Base-by-base conservation (phyloP, 495 filamentous ascomycete genomes). In the Tuber melanosporum region DNA sequence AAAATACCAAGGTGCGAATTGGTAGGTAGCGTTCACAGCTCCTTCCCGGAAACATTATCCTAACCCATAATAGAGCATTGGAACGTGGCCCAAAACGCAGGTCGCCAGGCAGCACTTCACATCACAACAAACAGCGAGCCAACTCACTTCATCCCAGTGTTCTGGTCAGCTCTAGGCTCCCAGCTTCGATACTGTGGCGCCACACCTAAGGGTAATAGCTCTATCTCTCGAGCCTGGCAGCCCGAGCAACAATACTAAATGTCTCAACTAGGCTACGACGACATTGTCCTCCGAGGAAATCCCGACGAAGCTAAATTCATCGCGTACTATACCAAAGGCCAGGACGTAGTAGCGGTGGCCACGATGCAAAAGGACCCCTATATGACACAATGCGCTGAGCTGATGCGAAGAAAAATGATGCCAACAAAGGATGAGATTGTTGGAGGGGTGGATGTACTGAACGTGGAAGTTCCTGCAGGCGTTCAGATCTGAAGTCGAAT, bases 81-180 rank as follows among this genome's bases (percentile, higher is more conserved):
- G 95, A 94, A 98, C 84, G 95, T 99, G 3, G 95, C 95, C 4
- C 95, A 98, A 85, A 98, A 98, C 79, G 86, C 91, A 7, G 95
- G 95, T 7, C 91, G 95, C 26, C 86, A 87, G 39, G 95, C 90
- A 9, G 95, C 93, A 7, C 85, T 86, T 74, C 87, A 92, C 76
- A 97, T 99, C 75, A 87, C 88, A 49, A 88, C 91, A 76, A 83
- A 85, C 79, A 80, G 87, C 19, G 86, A 85, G 80, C 87, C 91
- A 0, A 91, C 93, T 77, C 85, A 87, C 3, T 99, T 98, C 85
- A 93, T 94, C 41, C 95, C 95, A 0, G 88, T 99, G 45, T 99
- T 99, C 87, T 99, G 95, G 95, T 95, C 92, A 15, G 96, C 95
- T 3, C 85, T 98, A 15, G 95, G 94, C 20, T 86, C 90, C 2